Percentiles rank a stretch among this genome's conserved stretches.
Conservation (phyloP, 441 rosid species). For the Theobroma grandiflorum region DNA sequence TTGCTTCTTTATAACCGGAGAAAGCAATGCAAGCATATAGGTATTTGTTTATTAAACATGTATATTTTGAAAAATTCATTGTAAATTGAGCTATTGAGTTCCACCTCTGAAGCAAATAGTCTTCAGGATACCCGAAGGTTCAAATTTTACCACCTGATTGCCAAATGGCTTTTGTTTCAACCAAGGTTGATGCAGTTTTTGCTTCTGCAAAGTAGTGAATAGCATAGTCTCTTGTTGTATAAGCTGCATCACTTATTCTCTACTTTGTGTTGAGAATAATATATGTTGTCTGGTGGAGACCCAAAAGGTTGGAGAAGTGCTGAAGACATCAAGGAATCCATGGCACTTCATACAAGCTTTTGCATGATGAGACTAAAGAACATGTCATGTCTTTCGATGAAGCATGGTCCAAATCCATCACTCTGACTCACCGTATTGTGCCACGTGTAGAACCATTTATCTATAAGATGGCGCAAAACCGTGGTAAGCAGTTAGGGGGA, state of each 20-base stretch:
- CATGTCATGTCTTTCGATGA: not conserved
- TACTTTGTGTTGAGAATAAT: not conserved
- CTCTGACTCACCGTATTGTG: conserved; percentile 33
- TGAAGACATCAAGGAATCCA: conserved; percentile 46
- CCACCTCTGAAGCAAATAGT: not conserved
- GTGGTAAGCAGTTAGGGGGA: conserved; percentile 31
- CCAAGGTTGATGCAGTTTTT: conserved; percentile 9
- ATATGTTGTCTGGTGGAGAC: conserved; percentile 42
- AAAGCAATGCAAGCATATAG: not conserved
- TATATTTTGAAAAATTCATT: not conserved
- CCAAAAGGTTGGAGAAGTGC: conserved; percentile 46
- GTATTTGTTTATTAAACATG: no score
- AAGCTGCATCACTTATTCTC: not conserved
- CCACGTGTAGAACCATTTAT: conserved; percentile 42
- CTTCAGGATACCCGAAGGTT: not conserved
- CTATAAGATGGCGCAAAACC: conserved; percentile 25
- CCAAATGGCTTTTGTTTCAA: conserved; percentile 3
- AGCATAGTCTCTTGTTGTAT: not conserved
- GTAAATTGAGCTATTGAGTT: not conserved
- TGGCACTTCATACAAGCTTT: conserved; percentile 46
- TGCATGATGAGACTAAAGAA: conserved; percentile 47
- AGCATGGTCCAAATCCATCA: conserved; percentile 41
- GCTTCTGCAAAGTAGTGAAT: not conserved
- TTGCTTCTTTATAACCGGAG: not conserved
- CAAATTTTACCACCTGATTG: not conserved